Evolutionary conservation across 805 yeast species (phyloP).

Genomic region (Candida saitoana): DNA sequence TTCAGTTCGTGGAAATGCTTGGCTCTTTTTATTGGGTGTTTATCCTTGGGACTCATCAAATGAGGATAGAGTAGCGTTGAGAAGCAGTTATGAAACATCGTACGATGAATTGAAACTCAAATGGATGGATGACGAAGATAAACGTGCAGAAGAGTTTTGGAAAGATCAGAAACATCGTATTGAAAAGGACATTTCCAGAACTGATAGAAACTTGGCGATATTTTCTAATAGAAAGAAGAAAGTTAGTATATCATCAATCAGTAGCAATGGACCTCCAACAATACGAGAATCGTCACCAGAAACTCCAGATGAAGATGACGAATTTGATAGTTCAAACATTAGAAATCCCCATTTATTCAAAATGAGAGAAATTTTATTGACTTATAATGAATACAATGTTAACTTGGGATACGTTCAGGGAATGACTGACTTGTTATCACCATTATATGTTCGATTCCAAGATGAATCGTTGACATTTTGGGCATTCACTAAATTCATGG

Average conservation of each 20-base stretch:
- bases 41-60: constrained; percentile 83
- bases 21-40: constrained; percentile 81
- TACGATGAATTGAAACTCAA: constrained; percentile 63
- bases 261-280: constrained; percentile 12
- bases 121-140: constrained; percentile 60
- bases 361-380: constrained; percentile 73
- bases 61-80: constrained; percentile 61
- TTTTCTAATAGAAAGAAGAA: constrained; percentile 46
- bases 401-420: constrained; percentile 97
- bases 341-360: constrained; percentile 69
- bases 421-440: constrained; percentile 90
- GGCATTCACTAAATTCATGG: constrained; percentile 87
- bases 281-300: constrained; percentile 29
- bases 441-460: constrained; percentile 59
- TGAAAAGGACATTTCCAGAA: constrained; percentile 89
- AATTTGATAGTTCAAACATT: constrained; percentile 60
- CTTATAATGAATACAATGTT: constrained; percentile 79
- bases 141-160: constrained; percentile 63
- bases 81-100: constrained; percentile 51
- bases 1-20: constrained; percentile 63
- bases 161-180: constrained; percentile 85
- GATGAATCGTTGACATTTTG: constrained; percentile 84
- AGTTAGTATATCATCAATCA: constrained; percentile 8
- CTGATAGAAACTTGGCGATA: constrained; percentile 73
- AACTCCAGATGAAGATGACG: constrained; percentile 36